Evolutionary conservation across 1,284 basidiomycete genomes (phyloP).

Genomic region (Cutaneotrichosporon cavernicola): DNA sequence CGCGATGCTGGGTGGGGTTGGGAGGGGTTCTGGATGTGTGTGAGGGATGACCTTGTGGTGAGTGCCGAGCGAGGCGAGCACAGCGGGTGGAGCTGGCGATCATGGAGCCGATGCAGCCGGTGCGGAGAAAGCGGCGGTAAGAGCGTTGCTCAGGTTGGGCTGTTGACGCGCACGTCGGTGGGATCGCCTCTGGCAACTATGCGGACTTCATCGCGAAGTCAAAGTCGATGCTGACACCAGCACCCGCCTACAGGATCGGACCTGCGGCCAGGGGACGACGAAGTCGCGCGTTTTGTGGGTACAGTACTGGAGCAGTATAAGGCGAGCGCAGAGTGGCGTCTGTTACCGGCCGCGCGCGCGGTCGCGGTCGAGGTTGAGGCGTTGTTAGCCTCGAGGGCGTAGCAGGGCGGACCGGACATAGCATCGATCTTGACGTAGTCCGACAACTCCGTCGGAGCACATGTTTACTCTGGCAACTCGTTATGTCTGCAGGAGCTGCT

Average conservation of each 20-base stretch:
- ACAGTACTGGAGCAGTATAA: constrained; percentile 33
- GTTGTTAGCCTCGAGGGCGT: constrained; percentile 7
- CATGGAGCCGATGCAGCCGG: neutral
- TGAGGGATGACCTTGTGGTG: constrained; percentile 41
- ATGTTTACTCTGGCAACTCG: neutral
- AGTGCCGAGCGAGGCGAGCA: constrained; percentile 12
- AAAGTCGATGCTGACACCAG: constrained; percentile 19
- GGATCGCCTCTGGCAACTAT: neutral
- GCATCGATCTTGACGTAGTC: neutral
- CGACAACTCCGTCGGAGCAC: neutral
- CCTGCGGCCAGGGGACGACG: constrained; percentile 27
- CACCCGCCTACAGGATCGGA: constrained; percentile 27
- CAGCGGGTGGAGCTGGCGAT: too few relatives aligned
- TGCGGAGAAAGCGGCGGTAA: too few relatives aligned
- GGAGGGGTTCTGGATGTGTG: constrained; percentile 48
- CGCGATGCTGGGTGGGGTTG: constrained; percentile 57
- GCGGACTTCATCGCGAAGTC: neutral
- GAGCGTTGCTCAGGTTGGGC: too few relatives aligned
- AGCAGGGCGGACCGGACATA: neutral
- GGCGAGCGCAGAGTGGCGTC: constrained; percentile 31
- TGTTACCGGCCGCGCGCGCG: constrained; percentile 28
- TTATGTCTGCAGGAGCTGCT: neutral
- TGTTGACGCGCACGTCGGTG: too few relatives aligned
- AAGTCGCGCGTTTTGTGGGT: constrained; percentile 31
- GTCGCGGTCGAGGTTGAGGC: constrained; percentile 31